Evolutionary conservation across 1,284 basidiomycete genomes (phyloP).

Genomic region (Cryptococcus depauperatus): DNA sequence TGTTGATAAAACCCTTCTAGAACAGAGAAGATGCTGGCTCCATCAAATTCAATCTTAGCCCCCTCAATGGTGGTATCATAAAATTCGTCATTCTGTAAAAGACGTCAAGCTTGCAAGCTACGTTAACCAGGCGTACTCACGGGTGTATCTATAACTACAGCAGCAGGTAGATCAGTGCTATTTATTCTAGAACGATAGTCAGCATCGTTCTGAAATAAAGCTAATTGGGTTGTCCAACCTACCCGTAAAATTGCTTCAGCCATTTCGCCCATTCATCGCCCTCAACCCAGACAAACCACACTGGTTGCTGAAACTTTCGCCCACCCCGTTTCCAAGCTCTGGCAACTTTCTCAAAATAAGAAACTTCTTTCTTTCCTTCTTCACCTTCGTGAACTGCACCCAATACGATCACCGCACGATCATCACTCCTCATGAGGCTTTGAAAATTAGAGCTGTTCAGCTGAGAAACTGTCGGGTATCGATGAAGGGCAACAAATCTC

Average conservation of each 20-base stretch:
- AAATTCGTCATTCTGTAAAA: constrained; percentile 23
- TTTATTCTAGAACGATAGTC: constrained; percentile 30
- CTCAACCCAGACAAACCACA: constrained; percentile 82
- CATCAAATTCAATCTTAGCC: constrained; percentile 57
- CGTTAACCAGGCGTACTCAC: constrained; percentile 47
- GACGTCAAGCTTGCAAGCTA: not conserved
- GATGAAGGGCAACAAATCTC: constrained; percentile 58
- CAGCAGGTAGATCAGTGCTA: constrained; percentile 49
- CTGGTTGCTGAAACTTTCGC: constrained; percentile 49
- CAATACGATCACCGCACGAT: constrained; percentile 67
- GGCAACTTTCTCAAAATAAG: constrained; percentile 53
- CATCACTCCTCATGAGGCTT: constrained; percentile 65
- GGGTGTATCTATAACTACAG: constrained; percentile 71
- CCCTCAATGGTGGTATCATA: constrained; percentile 57
- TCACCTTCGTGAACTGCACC: constrained; percentile 46
- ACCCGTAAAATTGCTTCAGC: constrained; percentile 79
- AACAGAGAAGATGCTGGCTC: constrained; percentile 57
- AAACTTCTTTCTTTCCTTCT: constrained; percentile 47
- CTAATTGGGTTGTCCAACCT: constrained; percentile 3
- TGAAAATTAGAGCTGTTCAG: constrained; percentile 68
- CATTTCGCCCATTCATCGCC: constrained; percentile 64
- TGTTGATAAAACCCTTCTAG: constrained; percentile 61
- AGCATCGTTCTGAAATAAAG: not conserved
- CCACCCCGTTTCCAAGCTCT: constrained; percentile 55
- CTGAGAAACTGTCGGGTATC: constrained; percentile 61